phyloP scores from a whole-genome alignment of 2,329 filamentous ascomycete species.

The Helotiales sp. region DNA sequence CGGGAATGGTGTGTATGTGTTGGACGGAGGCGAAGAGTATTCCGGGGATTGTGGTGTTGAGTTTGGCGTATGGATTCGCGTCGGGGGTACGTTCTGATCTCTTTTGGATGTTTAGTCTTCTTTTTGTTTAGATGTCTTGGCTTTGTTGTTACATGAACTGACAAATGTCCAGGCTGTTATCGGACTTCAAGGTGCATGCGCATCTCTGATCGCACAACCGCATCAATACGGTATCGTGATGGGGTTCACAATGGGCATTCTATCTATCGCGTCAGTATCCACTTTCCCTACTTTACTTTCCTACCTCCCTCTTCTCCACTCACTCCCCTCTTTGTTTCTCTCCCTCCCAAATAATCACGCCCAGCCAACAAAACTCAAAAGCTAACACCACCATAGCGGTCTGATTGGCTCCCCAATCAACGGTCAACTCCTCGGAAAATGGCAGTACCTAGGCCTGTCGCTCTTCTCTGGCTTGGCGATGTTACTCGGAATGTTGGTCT shows the following conservation, averaged over 20 bases:
- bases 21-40: slow-evolving; percentile 30
- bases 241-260: slow-evolving; percentile 31
- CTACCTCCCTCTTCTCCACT: slow-evolving; percentile 7
- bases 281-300: not conserved
- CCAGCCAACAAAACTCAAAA: not conserved
- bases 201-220: slow-evolving; percentile 25
- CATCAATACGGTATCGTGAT: slow-evolving; percentile 34
- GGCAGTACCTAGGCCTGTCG: slow-evolving; percentile 31
- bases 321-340: not conserved
- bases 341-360: too few species aligned
- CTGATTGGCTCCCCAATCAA: slow-evolving; percentile 36
- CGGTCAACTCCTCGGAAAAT: slow-evolving; percentile 29
- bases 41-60: slow-evolving; percentile 27
- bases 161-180: slow-evolving; percentile 34
- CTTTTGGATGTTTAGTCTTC: not conserved
- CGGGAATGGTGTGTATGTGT: slow-evolving; percentile 30
- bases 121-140: too few species aligned
- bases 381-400: slow-evolving; percentile 16
- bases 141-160: too few species aligned
- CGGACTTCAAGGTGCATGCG: slow-evolving; percentile 35
- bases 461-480: slow-evolving; percentile 35
- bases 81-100: slow-evolving; percentile 26
- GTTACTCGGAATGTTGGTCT: slow-evolving; percentile 29
- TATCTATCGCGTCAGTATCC: slow-evolving; percentile 29
- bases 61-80: slow-evolving; percentile 31